A percentile compares a stretch with the other conserved stretches of the same genome.
phyloP scores from a whole-genome alignment of 2,329 filamentous ascomycete species.

The Coniochaeta sp. region DNA sequence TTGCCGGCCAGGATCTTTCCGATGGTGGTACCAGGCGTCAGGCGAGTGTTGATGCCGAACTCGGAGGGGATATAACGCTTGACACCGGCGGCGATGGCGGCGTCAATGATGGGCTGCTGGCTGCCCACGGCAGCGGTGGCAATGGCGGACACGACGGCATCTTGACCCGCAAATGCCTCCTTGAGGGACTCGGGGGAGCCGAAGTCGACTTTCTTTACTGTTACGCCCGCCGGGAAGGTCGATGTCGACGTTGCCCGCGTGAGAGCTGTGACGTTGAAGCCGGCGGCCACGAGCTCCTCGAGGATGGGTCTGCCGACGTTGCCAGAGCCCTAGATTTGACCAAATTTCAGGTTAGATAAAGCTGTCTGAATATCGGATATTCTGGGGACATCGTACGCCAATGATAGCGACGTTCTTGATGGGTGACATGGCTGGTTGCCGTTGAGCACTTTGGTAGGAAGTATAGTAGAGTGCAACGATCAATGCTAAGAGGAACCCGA shows the following conservation, averaged over 20 bases:
- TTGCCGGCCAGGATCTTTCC: constrained; percentile 20
- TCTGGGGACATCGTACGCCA: constrained; percentile 20
- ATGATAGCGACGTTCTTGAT: constrained; percentile 26
- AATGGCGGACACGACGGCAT: constrained; percentile 47
- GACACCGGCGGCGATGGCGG: constrained; percentile 46
- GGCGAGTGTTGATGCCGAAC: constrained; percentile 31
- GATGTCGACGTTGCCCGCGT: constrained; percentile 35
- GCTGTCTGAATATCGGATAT: background rate
- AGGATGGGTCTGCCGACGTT: constrained; percentile 23
- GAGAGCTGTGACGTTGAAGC: constrained; percentile 44
- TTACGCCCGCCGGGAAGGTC: constrained; percentile 26
- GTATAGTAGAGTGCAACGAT: background rate
- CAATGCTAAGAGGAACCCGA: background rate
- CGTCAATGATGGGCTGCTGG: constrained; percentile 45
- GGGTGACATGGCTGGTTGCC: constrained; percentile 5
- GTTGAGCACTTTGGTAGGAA: background rate
- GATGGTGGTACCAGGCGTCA: constrained; percentile 14
- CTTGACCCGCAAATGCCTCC: constrained; percentile 40
- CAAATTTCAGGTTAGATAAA: background rate
- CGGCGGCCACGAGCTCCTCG: constrained; percentile 20
- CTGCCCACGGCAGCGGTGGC: constrained; percentile 30
- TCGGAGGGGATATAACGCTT: constrained; percentile 52
- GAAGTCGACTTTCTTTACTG: constrained; percentile 39
- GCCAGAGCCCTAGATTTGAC: constrained; percentile 23
- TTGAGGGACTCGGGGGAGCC: constrained; percentile 33